These are phyloP conservation scores for Rhodosporidiobolus sp. DNA, from an alignment of 768 basidiomycete genomes.

Conservation along the genomic window DNA sequence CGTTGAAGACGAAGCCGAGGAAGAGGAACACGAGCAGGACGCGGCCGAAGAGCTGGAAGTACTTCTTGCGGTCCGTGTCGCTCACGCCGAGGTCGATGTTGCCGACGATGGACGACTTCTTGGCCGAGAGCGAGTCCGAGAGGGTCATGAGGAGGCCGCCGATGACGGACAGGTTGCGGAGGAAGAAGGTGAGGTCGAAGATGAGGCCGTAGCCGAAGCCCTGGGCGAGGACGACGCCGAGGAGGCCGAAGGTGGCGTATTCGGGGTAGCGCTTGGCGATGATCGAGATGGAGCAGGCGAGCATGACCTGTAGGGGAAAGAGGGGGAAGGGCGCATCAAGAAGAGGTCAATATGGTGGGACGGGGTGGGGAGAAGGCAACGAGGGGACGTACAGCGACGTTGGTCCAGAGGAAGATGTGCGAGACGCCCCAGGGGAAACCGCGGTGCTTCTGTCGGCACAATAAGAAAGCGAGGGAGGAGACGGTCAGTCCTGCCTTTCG, in stretches of 20 bases:
- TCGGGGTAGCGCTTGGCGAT: conserved; percentile 84
- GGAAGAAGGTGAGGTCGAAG: conserved; percentile 99
- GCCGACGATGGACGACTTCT: conserved; percentile 76
- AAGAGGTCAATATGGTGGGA: neutral
- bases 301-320: conserved; percentile 66
- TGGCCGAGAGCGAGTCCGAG: conserved; percentile 85
- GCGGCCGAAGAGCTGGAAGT: conserved; percentile 90
- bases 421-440: conserved; percentile 94
- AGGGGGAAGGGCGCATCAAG: neutral
- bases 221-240: conserved; percentile 87
- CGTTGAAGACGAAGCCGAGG: conserved; percentile 75
- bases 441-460: conserved; percentile 65
- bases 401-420: conserved; percentile 84
- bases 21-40: conserved; percentile 98
- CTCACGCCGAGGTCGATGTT: conserved; percentile 67
- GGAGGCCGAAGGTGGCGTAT: conserved; percentile 81
- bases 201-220: conserved; percentile 98
- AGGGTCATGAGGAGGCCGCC: conserved; percentile 99
- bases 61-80: conserved; percentile 97
- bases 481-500: neutral
- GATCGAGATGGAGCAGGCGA: conserved; percentile 74
- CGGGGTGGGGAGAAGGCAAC: neutral
- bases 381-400: conserved; percentile 77
- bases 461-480: too few species aligned
- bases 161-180: conserved; percentile 95